Evolutionary conservation across 352 stramenopile genomes (phyloP).

Genomic region (Phytophthora lateralis): DNA sequence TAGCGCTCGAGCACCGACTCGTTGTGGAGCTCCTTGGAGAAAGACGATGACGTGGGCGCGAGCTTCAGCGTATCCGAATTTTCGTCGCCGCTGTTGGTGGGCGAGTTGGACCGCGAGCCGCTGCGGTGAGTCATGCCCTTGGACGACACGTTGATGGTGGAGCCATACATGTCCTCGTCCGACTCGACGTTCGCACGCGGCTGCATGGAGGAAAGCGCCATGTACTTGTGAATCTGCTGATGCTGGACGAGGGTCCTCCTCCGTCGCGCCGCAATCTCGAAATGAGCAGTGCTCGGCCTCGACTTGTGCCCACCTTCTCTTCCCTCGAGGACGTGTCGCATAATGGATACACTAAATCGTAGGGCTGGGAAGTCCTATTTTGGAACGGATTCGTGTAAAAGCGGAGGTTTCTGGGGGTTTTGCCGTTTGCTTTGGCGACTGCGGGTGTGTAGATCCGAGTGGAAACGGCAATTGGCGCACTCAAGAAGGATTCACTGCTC

Average conservation of each 20-base stretch:
- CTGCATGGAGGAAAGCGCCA: slow-evolving; percentile 16
- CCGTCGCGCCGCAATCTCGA: slow-evolving; percentile 25
- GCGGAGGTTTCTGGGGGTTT: not conserved
- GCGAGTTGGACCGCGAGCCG: slow-evolving; percentile 44
- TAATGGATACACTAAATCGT: slow-evolving; percentile 9
- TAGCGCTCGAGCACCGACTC: slow-evolving; percentile 70
- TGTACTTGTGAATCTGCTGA: not conserved
- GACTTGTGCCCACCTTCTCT: slow-evolving; percentile 1
- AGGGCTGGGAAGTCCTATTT: not conserved
- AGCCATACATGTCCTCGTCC: slow-evolving; percentile 28
- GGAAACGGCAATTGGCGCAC: not conserved
- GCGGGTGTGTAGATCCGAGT: not conserved
- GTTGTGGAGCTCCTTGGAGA: slow-evolving; percentile 33
- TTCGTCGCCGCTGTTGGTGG: slow-evolving; percentile 45
- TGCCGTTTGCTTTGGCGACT: not conserved
- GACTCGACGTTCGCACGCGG: slow-evolving; percentile 12
- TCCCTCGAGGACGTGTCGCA: slow-evolving; percentile 20
- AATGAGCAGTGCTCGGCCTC: slow-evolving; percentile 20
- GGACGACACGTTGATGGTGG: slow-evolving; percentile 28
- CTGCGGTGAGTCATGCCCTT: slow-evolving; percentile 36
- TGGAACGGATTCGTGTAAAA: not conserved
- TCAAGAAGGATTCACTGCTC: not conserved
- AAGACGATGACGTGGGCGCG: slow-evolving; percentile 25
- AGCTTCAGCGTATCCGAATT: slow-evolving; percentile 34
- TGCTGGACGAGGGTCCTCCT: not conserved